These are phyloP conservation scores for Durusdinium trenchii DNA, from an alignment of 73 alveolate genomes.

Conservation along the genomic window DNA sequence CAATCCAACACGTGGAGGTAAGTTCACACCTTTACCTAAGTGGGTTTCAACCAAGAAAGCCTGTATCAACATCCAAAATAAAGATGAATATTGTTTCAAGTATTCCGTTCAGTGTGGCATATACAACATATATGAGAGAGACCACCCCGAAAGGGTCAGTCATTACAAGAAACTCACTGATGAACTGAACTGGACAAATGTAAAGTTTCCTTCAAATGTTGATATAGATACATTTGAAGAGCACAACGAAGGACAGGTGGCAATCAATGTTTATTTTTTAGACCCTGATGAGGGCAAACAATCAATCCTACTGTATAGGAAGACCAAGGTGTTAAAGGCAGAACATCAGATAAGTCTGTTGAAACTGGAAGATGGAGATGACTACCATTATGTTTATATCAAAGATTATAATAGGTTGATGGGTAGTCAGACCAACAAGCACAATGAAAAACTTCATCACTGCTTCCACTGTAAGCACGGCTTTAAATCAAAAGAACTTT, in stretches of 20 bases:
- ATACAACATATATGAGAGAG: not conserved
- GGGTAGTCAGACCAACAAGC: constrained; percentile 20
- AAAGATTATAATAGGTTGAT: constrained; percentile 9
- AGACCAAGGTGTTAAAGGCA: not conserved
- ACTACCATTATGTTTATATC: constrained; percentile 23
- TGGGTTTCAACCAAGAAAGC: not conserved
- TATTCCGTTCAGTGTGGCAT: not conserved
- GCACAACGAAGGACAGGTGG: not conserved
- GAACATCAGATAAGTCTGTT: not conserved
- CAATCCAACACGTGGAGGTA: not conserved
- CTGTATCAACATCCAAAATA: not conserved
- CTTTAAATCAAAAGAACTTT: not conserved
- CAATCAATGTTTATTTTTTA: not conserved
- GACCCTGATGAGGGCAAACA: not conserved
- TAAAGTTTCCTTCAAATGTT: not conserved
- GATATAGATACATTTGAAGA: not conserved
- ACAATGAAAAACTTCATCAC: not conserved
- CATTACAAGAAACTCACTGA: not conserved
- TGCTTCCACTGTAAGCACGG: not conserved
- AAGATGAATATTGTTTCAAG: not conserved
- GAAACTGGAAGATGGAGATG: not conserved
- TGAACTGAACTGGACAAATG: not conserved
- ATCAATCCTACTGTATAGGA: not conserved
- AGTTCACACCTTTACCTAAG: not conserved
- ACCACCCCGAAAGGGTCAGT: not conserved